phyloP scores from a whole-genome alignment of 176 grass and related monocot species.

The Elaeis guineensis region DNA sequence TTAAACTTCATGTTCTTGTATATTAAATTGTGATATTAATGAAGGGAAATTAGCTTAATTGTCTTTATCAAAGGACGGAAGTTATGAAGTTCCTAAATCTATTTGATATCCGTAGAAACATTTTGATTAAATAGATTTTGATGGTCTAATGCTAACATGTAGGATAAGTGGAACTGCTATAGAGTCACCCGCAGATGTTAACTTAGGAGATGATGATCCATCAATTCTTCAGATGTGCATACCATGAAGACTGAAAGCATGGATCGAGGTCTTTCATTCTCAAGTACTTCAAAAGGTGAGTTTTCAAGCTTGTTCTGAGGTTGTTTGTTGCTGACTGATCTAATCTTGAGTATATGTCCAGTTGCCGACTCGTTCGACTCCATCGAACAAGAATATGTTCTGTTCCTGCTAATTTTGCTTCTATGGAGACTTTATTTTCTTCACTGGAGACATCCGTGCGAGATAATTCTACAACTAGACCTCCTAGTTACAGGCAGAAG shows the following conservation, averaged over 20 bases:
- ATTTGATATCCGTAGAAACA: no score
- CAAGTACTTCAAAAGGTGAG: constrained; percentile 30
- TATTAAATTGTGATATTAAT: no score
- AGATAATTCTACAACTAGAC: constrained; percentile 30
- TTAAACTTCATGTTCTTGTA: constrained; percentile 18
- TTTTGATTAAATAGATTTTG: not conserved
- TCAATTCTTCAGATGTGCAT: constrained; percentile 16
- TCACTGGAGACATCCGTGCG: constrained; percentile 32
- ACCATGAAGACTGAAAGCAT: constrained; percentile 25
- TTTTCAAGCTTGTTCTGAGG: not conserved
- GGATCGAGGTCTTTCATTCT: constrained; percentile 8
- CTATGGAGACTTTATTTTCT: constrained; percentile 29
- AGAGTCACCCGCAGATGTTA: constrained; percentile 5
- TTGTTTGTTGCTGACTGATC: not conserved
- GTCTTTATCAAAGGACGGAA: not conserved
- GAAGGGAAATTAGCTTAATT: not conserved
- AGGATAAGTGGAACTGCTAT: constrained; percentile 5
- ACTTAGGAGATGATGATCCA: constrained; percentile 8
- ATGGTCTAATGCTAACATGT: not conserved
- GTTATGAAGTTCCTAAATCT: no score
- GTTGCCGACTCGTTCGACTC: constrained; percentile 70
- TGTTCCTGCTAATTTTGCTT: constrained; percentile 43
- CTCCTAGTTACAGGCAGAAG: constrained; percentile 10
- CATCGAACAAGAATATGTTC: constrained; percentile 55
- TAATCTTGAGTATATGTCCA: constrained; percentile 5